Base-by-base conservation (phyloP, 805 yeast genomes). In the Saccharomycopsis sp. region DNA sequence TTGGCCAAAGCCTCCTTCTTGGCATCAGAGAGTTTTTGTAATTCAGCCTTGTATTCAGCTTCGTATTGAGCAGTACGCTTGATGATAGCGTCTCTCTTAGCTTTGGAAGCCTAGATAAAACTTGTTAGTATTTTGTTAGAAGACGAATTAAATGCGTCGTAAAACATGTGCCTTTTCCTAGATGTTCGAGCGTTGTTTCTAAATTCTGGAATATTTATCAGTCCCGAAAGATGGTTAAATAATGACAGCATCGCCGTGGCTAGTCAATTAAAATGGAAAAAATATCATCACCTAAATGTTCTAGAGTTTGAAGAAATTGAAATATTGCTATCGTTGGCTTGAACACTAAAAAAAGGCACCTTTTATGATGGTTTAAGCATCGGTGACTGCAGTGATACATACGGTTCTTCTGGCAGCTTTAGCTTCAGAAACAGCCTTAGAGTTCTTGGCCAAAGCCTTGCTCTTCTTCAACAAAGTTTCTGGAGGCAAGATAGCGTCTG, bases 1-100 rank as follows among this genome's bases (percentile, higher is more conserved):
- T 84, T 79, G 76, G 92, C 91, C 83, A 87, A 89, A 69, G 97
- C 97, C 66, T 87, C 89, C 79, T 97, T 89, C 83, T 85, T 85
- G 72, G 96, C 95, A 59, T 81, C 80, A 74, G 87, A 78, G 72
- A 87, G 77, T 71, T 94, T 89, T 76, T 94, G 87, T 80, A 89
- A 96, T 74, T 92, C 89, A 70, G 87, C 90, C 71, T 81, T 83
- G 88, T 91, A 91, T 82, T 91, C 97, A 81, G 86, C 79, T 76
- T 86, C 85, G 91, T 91, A 91, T 80, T 91, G 90, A 81, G 94
- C 96, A 73, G 96, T 90, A 85, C 97, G 89, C 77, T 89, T 87
- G 77, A 85, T 87, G 78, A 87, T 82, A 71, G 83, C 85, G 73
- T 84, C 77, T 80, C 88, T 75, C 73, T 76, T 77, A 69, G 73